Conservation (phyloP, 2,329 filamentous ascomycete genomes). For the Aspergillus japonicus region DNA sequence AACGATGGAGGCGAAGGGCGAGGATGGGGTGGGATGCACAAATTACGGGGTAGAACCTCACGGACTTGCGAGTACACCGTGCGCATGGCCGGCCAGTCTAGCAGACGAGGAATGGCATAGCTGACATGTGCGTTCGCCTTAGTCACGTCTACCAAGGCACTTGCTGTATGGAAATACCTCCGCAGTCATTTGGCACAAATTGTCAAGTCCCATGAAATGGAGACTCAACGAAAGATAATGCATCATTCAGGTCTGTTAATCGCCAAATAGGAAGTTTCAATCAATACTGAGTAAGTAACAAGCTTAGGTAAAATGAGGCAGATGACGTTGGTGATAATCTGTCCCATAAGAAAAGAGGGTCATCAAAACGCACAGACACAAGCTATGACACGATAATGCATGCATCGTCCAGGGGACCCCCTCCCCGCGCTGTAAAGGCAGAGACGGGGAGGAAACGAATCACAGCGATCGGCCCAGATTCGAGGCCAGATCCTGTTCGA, state of each 20-base stretch:
- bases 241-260: not conserved
- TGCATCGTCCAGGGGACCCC: not conserved
- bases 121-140: too few relatives aligned
- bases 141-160: too few relatives aligned
- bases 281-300: not conserved
- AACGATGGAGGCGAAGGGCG: too few relatives aligned
- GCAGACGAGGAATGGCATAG: too few relatives aligned
- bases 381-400: not conserved
- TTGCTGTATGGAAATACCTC: too few relatives aligned
- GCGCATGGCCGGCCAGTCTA: too few relatives aligned
- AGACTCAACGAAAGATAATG: not conserved
- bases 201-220: too few relatives aligned
- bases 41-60: too few relatives aligned
- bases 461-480: not conserved
- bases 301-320: not conserved
- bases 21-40: too few relatives aligned
- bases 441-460: not conserved
- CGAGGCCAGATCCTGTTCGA: not conserved
- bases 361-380: not conserved
- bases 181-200: too few relatives aligned
- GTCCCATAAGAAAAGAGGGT: not conserved
- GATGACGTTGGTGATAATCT: not conserved
- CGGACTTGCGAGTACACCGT: too few relatives aligned
- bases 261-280: too few relatives aligned
- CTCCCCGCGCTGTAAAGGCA: not conserved